Evolutionary conservation across 2,329 filamentous ascomycete species (phyloP).

Genomic region (Penicillium brevicompactum): DNA sequence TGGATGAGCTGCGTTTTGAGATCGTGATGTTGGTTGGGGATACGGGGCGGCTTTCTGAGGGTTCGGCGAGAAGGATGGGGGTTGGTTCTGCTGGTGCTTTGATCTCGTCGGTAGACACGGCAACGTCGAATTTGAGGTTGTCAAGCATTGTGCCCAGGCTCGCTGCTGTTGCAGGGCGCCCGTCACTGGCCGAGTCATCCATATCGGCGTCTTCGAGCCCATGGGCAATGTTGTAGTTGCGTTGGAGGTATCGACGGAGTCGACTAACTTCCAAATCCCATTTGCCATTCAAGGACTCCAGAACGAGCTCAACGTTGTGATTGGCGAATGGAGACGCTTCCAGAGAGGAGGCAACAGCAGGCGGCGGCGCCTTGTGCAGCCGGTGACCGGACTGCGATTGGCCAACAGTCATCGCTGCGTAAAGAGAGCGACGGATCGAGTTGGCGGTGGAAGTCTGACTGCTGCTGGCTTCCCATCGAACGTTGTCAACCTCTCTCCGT

Average conservation of each 20-base stretch:
- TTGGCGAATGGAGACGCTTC: conserved; percentile 30
- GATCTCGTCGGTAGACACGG: conserved; percentile 32
- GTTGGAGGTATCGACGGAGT: conserved; percentile 47
- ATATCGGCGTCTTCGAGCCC: conserved; percentile 30
- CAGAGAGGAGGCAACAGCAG: conserved; percentile 19
- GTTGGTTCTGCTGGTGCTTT: conserved; percentile 19
- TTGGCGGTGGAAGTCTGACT: conserved; percentile 36
- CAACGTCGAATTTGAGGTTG: conserved; percentile 39
- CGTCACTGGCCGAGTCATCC: conserved; percentile 40
- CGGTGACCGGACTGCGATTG: conserved; percentile 33
- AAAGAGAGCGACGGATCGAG: conserved; percentile 47
- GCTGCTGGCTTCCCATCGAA: conserved; percentile 44
- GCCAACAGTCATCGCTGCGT: conserved; percentile 41
- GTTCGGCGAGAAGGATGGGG: conserved; percentile 15
- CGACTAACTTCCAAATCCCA: conserved; percentile 49
- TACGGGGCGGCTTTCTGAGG: conserved; percentile 17
- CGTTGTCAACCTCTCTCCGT: conserved; percentile 57
- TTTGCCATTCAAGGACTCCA: conserved; percentile 45
- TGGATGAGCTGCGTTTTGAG: conserved; percentile 19
- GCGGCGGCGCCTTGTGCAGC: conserved; percentile 33
- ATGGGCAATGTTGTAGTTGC: conserved; percentile 48
- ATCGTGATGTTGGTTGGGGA: conserved; percentile 10
- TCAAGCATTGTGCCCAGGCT: conserved; percentile 43
- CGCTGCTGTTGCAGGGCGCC: conserved; percentile 40
- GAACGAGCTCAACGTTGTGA: conserved; percentile 45